These are phyloP conservation scores for Daldinia vernicosa DNA, from an alignment of 495 filamentous ascomycete species.

Conservation along the genomic window DNA sequence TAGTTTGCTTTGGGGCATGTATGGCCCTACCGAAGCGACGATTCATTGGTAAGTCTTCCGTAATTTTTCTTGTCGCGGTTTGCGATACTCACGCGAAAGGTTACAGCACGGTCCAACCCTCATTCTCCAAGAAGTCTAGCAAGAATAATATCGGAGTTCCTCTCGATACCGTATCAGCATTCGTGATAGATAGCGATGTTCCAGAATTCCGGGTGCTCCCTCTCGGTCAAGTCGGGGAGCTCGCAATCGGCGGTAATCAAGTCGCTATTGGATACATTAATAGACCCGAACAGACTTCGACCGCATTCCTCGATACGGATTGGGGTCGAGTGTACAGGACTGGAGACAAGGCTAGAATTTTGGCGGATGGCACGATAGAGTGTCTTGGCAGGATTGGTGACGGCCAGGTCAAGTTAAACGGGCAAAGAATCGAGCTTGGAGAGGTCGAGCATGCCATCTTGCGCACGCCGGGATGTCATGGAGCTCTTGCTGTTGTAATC, in stretches of 20 bases:
- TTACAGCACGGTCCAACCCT: conserved; percentile 53
- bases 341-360: conserved; percentile 79
- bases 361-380: conserved; percentile 74
- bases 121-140: conserved; percentile 49
- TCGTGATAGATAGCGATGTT: conserved; percentile 59
- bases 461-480: conserved; percentile 60
- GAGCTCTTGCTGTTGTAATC: conserved; percentile 68
- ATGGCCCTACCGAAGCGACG: conserved; percentile 84
- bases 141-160: conserved; percentile 76
- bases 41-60: conserved; percentile 67
- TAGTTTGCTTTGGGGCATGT: conserved; percentile 81
- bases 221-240: conserved; percentile 75
- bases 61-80: background rate
- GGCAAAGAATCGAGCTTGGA: conserved; percentile 83
- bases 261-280: conserved; percentile 86
- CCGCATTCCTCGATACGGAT: conserved; percentile 69
- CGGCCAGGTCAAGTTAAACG: conserved; percentile 84
- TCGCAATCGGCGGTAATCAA: conserved; percentile 82
- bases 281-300: conserved; percentile 75
- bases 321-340: conserved; percentile 78
- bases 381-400: conserved; percentile 81
- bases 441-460: conserved; percentile 78
- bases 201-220: conserved; percentile 63
- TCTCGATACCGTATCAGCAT: conserved; percentile 78
- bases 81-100: conserved; percentile 1